Evolutionary conservation across 176 grass and related monocot species (phyloP), one percentile per base, ranked within the genome.

Genomic region (Juncus effusus): DNA sequence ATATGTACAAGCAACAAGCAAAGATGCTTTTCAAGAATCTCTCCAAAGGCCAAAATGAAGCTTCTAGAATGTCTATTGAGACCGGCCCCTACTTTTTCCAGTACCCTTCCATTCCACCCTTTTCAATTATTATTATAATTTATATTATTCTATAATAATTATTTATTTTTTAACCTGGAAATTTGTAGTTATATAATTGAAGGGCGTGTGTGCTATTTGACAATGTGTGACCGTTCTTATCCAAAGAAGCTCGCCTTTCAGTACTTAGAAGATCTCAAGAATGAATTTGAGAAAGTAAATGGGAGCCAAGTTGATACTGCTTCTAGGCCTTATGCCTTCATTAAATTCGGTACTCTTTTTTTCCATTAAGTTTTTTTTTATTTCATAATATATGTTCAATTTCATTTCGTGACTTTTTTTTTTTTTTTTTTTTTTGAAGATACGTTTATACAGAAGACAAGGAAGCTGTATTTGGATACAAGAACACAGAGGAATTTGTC

Each of bases 1-100:
- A 99, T 67, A 93, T 89, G 72, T 99, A 99, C 61, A 99, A 99
- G 63, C 94, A 99, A 71, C 94, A 99, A 82, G 94, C 94, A 42
- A 99, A 99, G 61, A 85, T 99, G 65, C 73, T 93, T 67, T 99
- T 99, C 56, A 93, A 99, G 83, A 99, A 89, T 65, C 82, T 99
- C 42, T 99, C 94, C 13, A 86, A 82, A 69, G 94, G 88, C 6
- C 85, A 90, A 28, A 73, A 99, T 35, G 94, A 93, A 67, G 94
- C 94, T 63, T 99, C 94, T 4, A 79, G 88, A 64, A 99, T 99
- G 94, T 93, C 94, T 65, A 92, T 99, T 63, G 94, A 99, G 76
- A 99, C 94, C 0, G 94, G 85, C 41, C 76, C 88, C 40, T 93
- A 93, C 76, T 87, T 64, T 69, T 93, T 99, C 57, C 94, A 99